These are phyloP conservation scores for Bryoerythrophyllum caledonicum DNA, from an alignment of 225 moss, liverwort and hornwort species.

Conservation along the genomic window DNA sequence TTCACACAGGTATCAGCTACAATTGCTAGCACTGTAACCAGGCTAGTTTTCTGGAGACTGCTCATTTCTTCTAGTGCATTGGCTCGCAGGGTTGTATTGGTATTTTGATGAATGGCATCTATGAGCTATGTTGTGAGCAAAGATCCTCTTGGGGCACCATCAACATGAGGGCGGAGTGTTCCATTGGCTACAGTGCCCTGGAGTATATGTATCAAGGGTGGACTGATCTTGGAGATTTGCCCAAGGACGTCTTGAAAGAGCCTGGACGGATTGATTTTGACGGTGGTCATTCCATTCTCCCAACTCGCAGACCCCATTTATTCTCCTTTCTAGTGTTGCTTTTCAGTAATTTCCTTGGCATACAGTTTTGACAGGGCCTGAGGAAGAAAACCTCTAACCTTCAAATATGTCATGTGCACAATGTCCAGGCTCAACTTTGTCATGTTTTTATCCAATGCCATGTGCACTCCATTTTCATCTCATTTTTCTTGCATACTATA, in stretches of 20 bases:
- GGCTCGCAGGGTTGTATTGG: constrained; percentile 29
- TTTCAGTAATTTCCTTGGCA: background rate
- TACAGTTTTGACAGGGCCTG: background rate
- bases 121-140: constrained; percentile 29
- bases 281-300: background rate
- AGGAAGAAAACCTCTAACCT: too few species aligned
- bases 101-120: constrained; percentile 27
- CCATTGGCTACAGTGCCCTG: constrained; percentile 29
- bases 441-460: too few species aligned
- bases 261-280: constrained; percentile 20
- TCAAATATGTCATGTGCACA: too few species aligned
- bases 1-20: too few species aligned
- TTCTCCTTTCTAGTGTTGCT: constrained; percentile 13
- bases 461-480: too few species aligned
- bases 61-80: background rate
- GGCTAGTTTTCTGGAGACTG: too few species aligned
- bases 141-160: constrained; percentile 28
- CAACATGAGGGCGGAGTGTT: constrained; percentile 32
- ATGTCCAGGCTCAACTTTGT: too few species aligned
- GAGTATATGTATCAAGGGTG: constrained; percentile 32
- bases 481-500: too few species aligned
- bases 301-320: background rate
- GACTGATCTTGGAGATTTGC: constrained; percentile 37
- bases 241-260: constrained; percentile 14
- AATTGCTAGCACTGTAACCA: too few species aligned